Conservation (phyloP, 306 rosid species). For the Vigna reflexopilosa region DNA sequence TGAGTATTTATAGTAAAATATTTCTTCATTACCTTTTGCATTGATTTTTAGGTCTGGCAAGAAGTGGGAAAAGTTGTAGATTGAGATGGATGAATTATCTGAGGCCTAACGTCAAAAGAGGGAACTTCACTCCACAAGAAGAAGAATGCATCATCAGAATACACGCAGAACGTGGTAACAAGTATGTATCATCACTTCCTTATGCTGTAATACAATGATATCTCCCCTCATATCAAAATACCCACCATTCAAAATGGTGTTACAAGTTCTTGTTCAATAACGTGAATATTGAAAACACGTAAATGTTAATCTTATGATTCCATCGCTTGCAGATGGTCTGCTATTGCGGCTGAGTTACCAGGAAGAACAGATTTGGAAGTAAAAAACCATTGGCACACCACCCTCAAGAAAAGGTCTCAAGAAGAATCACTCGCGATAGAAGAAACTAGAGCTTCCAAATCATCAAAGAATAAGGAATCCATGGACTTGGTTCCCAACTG, state of each 20-base stretch:
- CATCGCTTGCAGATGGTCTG: constrained; percentile 50
- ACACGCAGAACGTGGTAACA: constrained; percentile 45
- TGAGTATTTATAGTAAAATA: not conserved
- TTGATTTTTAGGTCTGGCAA: constrained; percentile 43
- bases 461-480: no score
- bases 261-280: no score
- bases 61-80: constrained; percentile 59
- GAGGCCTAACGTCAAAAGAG: constrained; percentile 54
- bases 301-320: not conserved
- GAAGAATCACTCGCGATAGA: not conserved
- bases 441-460: not conserved
- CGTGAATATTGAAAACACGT: not conserved
- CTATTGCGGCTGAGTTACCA: constrained; percentile 44
- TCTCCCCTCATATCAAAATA: not conserved
- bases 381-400: constrained; percentile 56
- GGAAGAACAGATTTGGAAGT: constrained; percentile 55
- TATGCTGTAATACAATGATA: not conserved
- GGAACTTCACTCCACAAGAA: constrained; percentile 44
- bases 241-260: not conserved
- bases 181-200: constrained; percentile 6
- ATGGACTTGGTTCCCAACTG: no score
- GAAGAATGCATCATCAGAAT: constrained; percentile 41
- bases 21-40: not conserved
- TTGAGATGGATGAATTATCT: constrained; percentile 58
- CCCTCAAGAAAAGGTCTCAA: constrained; percentile 36